Base-by-base conservation (phyloP, 163 green algal genomes). In the Chlorella variabilis region DNA sequence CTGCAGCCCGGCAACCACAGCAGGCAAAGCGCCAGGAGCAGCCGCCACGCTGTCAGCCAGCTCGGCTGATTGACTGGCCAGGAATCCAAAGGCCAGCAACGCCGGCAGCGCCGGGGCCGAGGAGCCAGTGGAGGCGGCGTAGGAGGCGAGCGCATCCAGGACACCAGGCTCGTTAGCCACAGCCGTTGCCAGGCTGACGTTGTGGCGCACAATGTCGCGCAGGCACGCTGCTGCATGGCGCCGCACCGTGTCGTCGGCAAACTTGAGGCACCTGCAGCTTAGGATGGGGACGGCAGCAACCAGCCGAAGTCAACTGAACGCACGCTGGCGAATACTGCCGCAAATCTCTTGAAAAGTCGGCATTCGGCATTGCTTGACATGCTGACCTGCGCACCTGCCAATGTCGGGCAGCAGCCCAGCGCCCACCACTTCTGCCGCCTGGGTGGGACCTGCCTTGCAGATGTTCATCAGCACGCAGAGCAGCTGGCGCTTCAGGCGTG, bases 401-500 rank as follows among this genome's bases (percentile, higher is more conserved):
- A 97, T 91, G 71, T 94, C 94, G 38, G 94, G 92, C 83, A 98
- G 96, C 74, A 95, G 91, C 71, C 98, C 94, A 0, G 93, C 92
- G 70, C 93, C 93, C 76, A 98, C 93, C 59, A 98, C 93, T 61
- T 95, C 91, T 85, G 95, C 92, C 20, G 95, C 95, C 73, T 98
- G 87, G 83, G 96, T 93, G 66, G 96, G 89, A 18, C 73, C 89
- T 86, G 96, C 92, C 89, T 97, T 96, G 49, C 92, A 91, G 62
- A 98, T 91, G 83, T 97, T 90, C 63, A 86, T 90, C 38, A 98
- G 88, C 13, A 86, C 90, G 58, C 86, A 91, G 87, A 77, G 49
- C 70, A 96, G 91, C 89, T 98, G 95, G 1, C 95, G 86, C 87
- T 96, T 96, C 45, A 98, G 89, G 87, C 96, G 97, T 59, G 86